Base-by-base conservation (phyloP, 495 filamentous ascomycete genomes). In the Viridothelium virens region DNA sequence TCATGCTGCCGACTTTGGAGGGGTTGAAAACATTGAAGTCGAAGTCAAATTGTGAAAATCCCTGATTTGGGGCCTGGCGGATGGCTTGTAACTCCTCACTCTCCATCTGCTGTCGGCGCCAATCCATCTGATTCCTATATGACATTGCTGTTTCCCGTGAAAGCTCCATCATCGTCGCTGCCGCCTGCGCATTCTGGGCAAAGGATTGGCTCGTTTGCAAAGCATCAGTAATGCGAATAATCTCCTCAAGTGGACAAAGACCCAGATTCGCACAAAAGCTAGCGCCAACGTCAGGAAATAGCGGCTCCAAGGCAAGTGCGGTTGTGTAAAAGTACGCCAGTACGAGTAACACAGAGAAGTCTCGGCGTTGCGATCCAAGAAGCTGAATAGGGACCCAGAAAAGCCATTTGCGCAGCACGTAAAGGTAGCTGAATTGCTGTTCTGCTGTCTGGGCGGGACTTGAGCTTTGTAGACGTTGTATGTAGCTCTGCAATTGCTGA, bases 311-410 rank as follows among this genome's bases (percentile, higher is more conserved):
- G 44, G 89, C 84, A 64, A 96, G 78, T 11, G 90, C 92, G 38
- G 90, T 84, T 3, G 90, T 91, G 74, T 96, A 97, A 77, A 96
- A 93, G 72, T 97, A 89, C 9, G 92, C 89, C 46, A 98, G 85
- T 39, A 96, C 83, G 31, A 97, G 80, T 75, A 97, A 80, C 25
- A 88, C 85, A 39, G 85, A 86, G 3, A 84, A 80, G 67, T 86
- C 85, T 36, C 77, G 79, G 33, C 81, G 76, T 33, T 82, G 83
- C 62, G 82, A 79, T 70, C 86, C 82, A 44, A 90, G 79, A 67
- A 84, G 84, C 69, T 80, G 79, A 63, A 91, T 85, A 2, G 95
- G 95, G 56, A 96, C 83, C 90, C 92, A 98, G 79, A 97, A 96
- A 31, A 97, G 84, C 92, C 95, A 97, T 65, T 87, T 85, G 53